Base-by-base conservation (phyloP, 768 basidiomycete genomes). In the Serpula lacrymans region DNA sequence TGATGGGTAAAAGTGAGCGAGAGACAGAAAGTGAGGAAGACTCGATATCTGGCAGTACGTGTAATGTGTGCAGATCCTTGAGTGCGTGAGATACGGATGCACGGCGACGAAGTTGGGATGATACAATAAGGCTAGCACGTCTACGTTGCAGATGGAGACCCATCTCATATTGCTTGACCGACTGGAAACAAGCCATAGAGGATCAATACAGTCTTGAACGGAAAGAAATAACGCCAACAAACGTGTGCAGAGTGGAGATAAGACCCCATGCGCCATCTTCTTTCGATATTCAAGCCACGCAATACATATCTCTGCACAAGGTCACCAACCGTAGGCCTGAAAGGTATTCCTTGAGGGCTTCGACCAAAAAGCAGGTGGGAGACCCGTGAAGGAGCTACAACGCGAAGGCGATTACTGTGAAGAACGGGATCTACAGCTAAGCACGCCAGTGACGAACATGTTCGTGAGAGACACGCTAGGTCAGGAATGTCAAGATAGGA, bases 401-500 rank as follows among this genome's bases (percentile, higher is more conserved):
- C 68, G 31, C 64, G 71, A 43, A 87, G 57, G 10, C 86, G 77
- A 42, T 72, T 69, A 32, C 68, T 72, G 51, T 87, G 82, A 23
- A 88, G 62, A 8, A 80, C 71, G 0, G 78, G 82, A 55, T 88
- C 84, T 6, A 69, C 57, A 9, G 81, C 73, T 37, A 86, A 65
- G 6, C 52, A 54, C 6, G 70, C 69, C 6, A 87, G 65, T 17
- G 57, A 45, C 20, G 70, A 75, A 37, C 65, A 72, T 20, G 72
- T 65, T 40, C 65, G 71, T 6, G 74, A 70, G 28, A 85, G 55
- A 1, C 68, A 52, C 34, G 72, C 73, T 33, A 87, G 72, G 54
- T 88, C 86, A 1, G 86, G 85, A 5, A 87, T 59, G 59, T 88
- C 86, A 40, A 88, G 68, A 57, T 76, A 88, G 1, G 80, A 78